Percentiles rank a stretch among this genome's conserved stretches.
Conservation (phyloP, 1,284 basidiomycete species). For the Cerioporus squamosus region DNA sequence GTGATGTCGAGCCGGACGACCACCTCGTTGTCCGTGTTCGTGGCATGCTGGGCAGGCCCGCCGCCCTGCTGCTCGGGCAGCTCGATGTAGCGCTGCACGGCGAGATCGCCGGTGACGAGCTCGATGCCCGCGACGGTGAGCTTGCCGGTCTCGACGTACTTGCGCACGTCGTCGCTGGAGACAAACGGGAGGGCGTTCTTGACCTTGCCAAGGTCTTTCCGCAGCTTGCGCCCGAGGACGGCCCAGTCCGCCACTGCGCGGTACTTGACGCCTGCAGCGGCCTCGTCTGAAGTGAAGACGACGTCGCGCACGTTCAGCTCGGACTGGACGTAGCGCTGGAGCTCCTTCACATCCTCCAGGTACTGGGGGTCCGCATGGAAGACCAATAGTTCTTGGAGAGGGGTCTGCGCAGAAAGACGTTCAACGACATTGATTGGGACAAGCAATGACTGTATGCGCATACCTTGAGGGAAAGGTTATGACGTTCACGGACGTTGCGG, state of each 20-base stretch:
- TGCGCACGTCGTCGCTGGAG: slow-evolving; percentile 84
- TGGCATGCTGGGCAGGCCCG: slow-evolving; percentile 69
- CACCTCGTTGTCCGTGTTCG: slow-evolving; percentile 93
- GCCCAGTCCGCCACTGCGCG: slow-evolving; percentile 94
- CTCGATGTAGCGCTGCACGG: slow-evolving; percentile 92
- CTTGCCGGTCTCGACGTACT: slow-evolving; percentile 77
- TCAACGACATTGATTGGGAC: no score
- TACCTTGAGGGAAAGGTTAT: slow-evolving; percentile 91
- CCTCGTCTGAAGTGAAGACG: slow-evolving; percentile 89
- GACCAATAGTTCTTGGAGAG: slow-evolving; percentile 90
- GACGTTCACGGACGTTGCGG: slow-evolving; percentile 88
- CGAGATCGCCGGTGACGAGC: slow-evolving; percentile 88
- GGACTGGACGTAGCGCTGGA: slow-evolving; percentile 90
- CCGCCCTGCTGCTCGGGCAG: slow-evolving; percentile 61
- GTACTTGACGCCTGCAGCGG: slow-evolving; percentile 88
- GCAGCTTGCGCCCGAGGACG: slow-evolving; percentile 92
- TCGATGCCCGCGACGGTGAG: slow-evolving; percentile 90
- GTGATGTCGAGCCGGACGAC: slow-evolving; percentile 92
- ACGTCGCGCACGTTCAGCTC: slow-evolving; percentile 96
- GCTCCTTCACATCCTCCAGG: slow-evolving; percentile 83
- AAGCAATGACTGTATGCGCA: slow-evolving; percentile 14
- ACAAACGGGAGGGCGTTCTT: slow-evolving; percentile 87
- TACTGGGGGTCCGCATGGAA: slow-evolving; percentile 92
- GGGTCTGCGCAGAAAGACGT: slow-evolving; percentile 59
- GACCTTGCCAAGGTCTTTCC: slow-evolving; percentile 92